Percentiles rank a stretch among this genome's conserved stretches.
phyloP scores from a whole-genome alignment of 306 rosid genomes.

The Pyrus bretschneideri region DNA sequence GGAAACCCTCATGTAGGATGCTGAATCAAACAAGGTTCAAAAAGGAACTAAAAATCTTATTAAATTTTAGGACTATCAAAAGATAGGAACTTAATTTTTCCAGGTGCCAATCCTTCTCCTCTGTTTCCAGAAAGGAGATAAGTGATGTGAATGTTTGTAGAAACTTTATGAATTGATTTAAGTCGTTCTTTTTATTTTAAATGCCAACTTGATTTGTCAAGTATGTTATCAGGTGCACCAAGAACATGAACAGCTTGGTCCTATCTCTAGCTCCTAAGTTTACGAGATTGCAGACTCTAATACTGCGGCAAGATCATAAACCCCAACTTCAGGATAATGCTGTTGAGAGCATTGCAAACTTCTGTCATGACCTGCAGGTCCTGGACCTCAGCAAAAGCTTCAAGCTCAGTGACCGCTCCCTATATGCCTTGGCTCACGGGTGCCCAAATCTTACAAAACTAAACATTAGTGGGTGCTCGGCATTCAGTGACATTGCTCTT shows the following conservation, averaged over 20 bases:
- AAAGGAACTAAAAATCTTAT: neutral
- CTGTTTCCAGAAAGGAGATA: neutral
- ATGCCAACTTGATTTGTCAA: neutral
- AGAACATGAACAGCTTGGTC: slow-evolving; percentile 85
- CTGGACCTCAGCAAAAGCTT: slow-evolving; percentile 96
- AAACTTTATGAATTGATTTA: neutral
- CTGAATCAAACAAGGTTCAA: neutral
- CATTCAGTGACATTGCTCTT: slow-evolving; percentile 69
- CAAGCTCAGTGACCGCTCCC: slow-evolving; percentile 69
- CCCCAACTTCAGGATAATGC: slow-evolving; percentile 78
- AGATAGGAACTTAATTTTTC: neutral
- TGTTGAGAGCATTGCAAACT: slow-evolving; percentile 62
- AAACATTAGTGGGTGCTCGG: slow-evolving; percentile 77
- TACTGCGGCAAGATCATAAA: slow-evolving; percentile 71
- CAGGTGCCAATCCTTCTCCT: neutral
- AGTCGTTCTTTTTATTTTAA: neutral
- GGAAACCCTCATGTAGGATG: neutral
- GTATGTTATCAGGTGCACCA: slow-evolving; percentile 65
- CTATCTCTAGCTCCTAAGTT: slow-evolving; percentile 74
- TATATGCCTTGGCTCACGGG: slow-evolving; percentile 63
- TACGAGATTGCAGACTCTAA: slow-evolving; percentile 58
- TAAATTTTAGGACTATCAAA: neutral
- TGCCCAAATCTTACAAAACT: slow-evolving; percentile 65
- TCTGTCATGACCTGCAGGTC: slow-evolving; percentile 73
- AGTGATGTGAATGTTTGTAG: neutral